These are phyloP conservation scores for Chlorella vulgaris DNA, from an alignment of 139 green algal genomes.

Conservation along the genomic window DNA sequence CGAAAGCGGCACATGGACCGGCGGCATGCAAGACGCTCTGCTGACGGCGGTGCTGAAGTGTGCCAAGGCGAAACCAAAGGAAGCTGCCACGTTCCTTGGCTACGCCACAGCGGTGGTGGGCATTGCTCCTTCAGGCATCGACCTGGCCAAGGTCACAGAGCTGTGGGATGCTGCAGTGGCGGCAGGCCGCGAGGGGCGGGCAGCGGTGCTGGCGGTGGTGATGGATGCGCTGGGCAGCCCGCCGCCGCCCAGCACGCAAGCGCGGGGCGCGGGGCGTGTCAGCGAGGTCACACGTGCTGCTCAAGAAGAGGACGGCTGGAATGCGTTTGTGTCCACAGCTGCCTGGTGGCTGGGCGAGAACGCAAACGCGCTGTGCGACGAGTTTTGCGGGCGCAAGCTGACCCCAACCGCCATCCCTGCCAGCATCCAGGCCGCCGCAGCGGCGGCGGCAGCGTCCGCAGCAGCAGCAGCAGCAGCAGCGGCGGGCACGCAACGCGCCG, in stretches of 20 bases:
- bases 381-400: conserved; percentile 44
- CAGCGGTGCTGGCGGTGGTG: conserved; percentile 48
- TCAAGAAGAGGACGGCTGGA: conserved; percentile 57
- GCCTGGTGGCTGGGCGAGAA: conserved; percentile 85
- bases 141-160: conserved; percentile 52
- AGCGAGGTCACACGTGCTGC: conserved; percentile 34
- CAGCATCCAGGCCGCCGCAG: background rate
- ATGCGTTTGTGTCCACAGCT: conserved; percentile 51
- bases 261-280: background rate
- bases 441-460: background rate
- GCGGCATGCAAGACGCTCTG: conserved; percentile 42
- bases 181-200: conserved; percentile 36
- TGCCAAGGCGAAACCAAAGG: conserved; percentile 55
- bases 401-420: background rate
- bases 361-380: conserved; percentile 64
- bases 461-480: background rate
- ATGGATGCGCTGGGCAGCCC: conserved; percentile 45
- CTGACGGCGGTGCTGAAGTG: conserved; percentile 49
- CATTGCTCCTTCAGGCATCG: conserved; percentile 51
- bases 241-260: conserved; percentile 37
- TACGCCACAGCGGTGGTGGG: conserved; percentile 59
- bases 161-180: conserved; percentile 52
- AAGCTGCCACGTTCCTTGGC: conserved; percentile 60
- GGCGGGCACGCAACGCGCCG: background rate
- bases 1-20: conserved; percentile 22